A percentile compares a stretch with the other conserved stretches of the same genome.
Conservation (phyloP, 257 asterid species). For the Craterostigma plantagineum region DNA sequence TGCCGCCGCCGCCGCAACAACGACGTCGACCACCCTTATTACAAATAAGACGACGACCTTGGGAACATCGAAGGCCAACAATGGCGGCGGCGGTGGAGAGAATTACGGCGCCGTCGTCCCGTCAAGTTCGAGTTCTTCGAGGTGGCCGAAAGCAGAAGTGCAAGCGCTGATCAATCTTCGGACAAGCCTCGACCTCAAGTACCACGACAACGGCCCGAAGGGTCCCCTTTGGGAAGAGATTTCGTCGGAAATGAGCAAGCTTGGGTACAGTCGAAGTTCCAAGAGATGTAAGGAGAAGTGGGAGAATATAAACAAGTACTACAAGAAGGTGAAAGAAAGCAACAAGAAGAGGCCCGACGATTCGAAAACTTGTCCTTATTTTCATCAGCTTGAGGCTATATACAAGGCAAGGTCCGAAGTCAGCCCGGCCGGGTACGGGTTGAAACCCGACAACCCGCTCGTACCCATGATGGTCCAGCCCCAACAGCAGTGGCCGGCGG, state of each 20-base stretch:
- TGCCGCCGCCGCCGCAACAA: background rate
- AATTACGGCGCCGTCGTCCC: slow-evolving; percentile 11
- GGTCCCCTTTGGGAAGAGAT: slow-evolving; percentile 97
- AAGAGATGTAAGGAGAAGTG: slow-evolving; percentile 96
- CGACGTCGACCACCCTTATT: too few species aligned
- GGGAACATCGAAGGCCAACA: slow-evolving; percentile 11
- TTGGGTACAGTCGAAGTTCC: slow-evolving; percentile 63
- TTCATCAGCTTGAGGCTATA: slow-evolving; percentile 66
- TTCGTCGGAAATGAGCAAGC: slow-evolving; percentile 41
- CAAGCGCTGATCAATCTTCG: slow-evolving; percentile 61
- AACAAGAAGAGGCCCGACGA: slow-evolving; percentile 69
- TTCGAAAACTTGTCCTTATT: slow-evolving; percentile 85
- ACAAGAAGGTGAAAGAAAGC: slow-evolving; percentile 86
- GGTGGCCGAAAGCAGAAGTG: slow-evolving; percentile 93
- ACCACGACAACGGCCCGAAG: slow-evolving; percentile 73
- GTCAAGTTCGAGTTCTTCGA: slow-evolving; percentile 37
- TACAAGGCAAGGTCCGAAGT: slow-evolving; percentile 31
- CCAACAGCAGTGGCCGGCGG: slow-evolving; percentile 83
- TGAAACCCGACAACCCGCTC: slow-evolving; percentile 23
- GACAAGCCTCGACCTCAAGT: slow-evolving; percentile 47
- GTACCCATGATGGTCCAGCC: slow-evolving; percentile 81
- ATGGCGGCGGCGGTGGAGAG: slow-evolving; percentile 19
- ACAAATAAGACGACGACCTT: too few species aligned
- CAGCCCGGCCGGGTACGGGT: slow-evolving; percentile 9
- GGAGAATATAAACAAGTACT: slow-evolving; percentile 94